Base-by-base conservation (phyloP, 257 asterid genomes). In the Eucommia ulmoides region DNA sequence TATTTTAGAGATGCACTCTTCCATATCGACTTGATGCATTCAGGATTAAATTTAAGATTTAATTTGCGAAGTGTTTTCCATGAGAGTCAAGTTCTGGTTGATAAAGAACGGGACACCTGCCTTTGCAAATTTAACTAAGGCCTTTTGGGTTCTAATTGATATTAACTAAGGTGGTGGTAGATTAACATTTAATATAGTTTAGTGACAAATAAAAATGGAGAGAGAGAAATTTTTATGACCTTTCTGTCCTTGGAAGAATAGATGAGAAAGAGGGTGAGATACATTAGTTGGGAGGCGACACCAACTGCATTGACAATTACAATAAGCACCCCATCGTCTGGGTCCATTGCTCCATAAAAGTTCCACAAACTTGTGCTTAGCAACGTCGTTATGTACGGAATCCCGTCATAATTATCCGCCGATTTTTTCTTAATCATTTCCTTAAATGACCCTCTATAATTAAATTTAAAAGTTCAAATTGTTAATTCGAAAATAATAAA, bases 281-380 rank as follows among this genome's bases (percentile, higher is more conserved):
- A 85, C 53, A 65, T 2, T 11, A 78, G 26, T 60, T 85, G 94
- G 17, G 78, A 15, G 12, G 69, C 59, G n/a, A 66, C 80, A 2
- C 96, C 96, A 22, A 67, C 65, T 0, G 76, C 79, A 33, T 82
- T 84, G 38, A 82, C 87, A 0, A 93, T 84, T 47, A 70, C 62
- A 4, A 84, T 52, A 0, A 82, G 71, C 60, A 81, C 48, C 20
- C 79, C 81, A 53, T 69, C 91, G 1, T 61, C 87, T 0, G 88
- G 68, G 71, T 82, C 75, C 1, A 79, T 55, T 0, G 79, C 18
- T 9, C 94, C 94, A 41, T 83, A 83, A 22, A 76, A 71, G 2
- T 56, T 52, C 72, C 72, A 66, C 35, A 55, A 52, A 25, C 60
- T 51, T 10, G 60, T 45, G 59, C 67, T 54, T 22, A 66, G 24